phyloP scores from a whole-genome alignment of 768 basidiomycete species.

The Ramaria sp. region DNA sequence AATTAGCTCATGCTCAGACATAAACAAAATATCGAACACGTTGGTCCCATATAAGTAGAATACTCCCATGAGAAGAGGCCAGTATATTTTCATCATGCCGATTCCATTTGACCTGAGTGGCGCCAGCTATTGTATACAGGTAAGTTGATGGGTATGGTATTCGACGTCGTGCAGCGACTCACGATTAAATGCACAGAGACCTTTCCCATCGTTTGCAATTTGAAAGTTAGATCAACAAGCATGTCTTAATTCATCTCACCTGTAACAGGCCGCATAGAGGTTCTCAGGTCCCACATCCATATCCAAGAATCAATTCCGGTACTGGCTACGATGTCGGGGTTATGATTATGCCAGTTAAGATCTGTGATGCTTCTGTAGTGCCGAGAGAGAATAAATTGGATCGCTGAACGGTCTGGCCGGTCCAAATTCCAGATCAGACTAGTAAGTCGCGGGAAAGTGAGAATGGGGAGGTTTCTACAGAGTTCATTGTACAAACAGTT shows the following conservation, averaged over 20 bases:
- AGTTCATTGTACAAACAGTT: constrained; percentile 43
- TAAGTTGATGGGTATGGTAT: not conserved
- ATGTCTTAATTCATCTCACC: constrained; percentile 24
- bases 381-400: constrained; percentile 75
- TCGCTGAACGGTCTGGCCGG: constrained; percentile 61
- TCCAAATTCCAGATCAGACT: constrained; percentile 94
- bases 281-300: constrained; percentile 87
- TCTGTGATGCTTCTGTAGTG: constrained; percentile 96
- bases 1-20: not conserved
- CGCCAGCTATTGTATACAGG: constrained; percentile 41
- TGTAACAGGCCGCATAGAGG: constrained; percentile 58
- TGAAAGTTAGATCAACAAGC: not conserved
- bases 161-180: constrained; percentile 13
- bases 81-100: constrained; percentile 75
- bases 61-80: constrained; percentile 80
- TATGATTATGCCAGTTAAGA: constrained; percentile 90
- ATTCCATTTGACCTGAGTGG: constrained; percentile 98
- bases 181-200: constrained; percentile 53
- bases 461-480: not conserved
- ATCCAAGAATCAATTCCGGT: constrained; percentile 92
- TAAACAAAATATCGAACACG: constrained; percentile 36
- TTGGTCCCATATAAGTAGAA: constrained; percentile 90
- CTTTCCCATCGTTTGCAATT: constrained; percentile 13
- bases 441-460: constrained; percentile 2
- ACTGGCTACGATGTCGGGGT: constrained; percentile 79